These are phyloP conservation scores for Scleroderma bovista DNA, from an alignment of 768 basidiomycete genomes.

Conservation along the genomic window DNA sequence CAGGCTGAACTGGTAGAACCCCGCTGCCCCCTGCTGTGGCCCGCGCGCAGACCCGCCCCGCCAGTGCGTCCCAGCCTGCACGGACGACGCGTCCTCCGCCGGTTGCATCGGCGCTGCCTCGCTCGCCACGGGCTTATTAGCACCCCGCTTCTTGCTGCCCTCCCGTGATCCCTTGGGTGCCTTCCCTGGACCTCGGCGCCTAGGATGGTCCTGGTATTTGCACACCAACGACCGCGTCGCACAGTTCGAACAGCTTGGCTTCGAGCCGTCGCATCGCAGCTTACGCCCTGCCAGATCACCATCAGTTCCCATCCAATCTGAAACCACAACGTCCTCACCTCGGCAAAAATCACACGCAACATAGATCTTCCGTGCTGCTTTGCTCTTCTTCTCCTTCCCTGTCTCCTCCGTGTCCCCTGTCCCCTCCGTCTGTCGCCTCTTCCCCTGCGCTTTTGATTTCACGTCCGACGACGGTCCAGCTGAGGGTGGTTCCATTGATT, in stretches of 20 bases:
- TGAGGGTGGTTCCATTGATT: slow-evolving; percentile 5
- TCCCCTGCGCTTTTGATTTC: slow-evolving; percentile 8
- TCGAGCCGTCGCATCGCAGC: slow-evolving; percentile 64
- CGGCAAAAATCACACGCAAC: slow-evolving; percentile 78
- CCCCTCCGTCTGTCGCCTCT: slow-evolving; percentile 11
- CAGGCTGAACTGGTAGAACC: not conserved
- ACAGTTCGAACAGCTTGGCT: slow-evolving; percentile 63
- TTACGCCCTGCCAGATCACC: slow-evolving; percentile 51
- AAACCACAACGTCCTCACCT: slow-evolving; percentile 34
- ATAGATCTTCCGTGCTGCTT: slow-evolving; percentile 25
- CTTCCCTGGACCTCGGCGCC: slow-evolving; percentile 72
- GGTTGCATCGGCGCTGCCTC: not conserved
- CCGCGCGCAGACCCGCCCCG: not conserved
- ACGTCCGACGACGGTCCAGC: slow-evolving; percentile 1
- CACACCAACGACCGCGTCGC: slow-evolving; percentile 46
- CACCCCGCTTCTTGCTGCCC: slow-evolving; percentile 30
- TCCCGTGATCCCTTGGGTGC: slow-evolving; percentile 55
- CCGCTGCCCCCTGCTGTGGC: not conserved
- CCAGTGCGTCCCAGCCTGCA: not conserved
- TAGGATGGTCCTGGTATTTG: slow-evolving; percentile 43
- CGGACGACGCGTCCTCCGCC: not conserved
- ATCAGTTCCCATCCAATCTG: not conserved
- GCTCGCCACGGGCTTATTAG: not conserved
- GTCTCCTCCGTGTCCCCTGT: slow-evolving; percentile 5
- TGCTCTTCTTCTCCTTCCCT: slow-evolving; percentile 19